phyloP scores from a whole-genome alignment of 2,329 filamentous ascomycete species.

The Penicillium sp. region DNA sequence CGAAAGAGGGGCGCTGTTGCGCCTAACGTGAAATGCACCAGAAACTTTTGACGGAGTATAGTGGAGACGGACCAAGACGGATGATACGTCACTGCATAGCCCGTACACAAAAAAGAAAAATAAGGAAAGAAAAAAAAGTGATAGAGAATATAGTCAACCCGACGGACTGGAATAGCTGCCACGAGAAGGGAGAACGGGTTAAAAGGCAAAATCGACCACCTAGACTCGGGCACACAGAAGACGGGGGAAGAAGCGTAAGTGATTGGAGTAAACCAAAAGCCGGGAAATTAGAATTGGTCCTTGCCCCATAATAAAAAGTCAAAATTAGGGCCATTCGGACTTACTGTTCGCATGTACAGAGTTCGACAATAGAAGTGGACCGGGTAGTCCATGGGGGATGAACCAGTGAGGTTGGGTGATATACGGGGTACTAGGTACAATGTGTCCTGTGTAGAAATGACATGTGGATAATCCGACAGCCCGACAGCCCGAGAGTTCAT shows the following conservation, averaged over 20 bases:
- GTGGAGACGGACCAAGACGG: slow-evolving; percentile 2
- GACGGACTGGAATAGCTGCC: neutral
- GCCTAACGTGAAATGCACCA: neutral
- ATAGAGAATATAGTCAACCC: slow-evolving; percentile 8
- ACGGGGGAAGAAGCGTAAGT: neutral
- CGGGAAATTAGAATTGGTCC: neutral
- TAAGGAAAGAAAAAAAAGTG: neutral
- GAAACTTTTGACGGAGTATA: slow-evolving; percentile 6
- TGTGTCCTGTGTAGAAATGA: neutral
- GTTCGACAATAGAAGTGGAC: slow-evolving; percentile 8
- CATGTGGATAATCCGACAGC: neutral
- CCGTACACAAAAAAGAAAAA: neutral
- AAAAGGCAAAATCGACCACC: neutral
- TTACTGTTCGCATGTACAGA: neutral
- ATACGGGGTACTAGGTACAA: neutral
- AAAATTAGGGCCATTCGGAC: neutral
- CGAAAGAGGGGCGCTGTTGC: slow-evolving; percentile 1
- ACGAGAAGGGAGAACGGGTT: neutral
- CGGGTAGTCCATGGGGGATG: neutral
- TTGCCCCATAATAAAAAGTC: neutral
- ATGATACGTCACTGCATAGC: slow-evolving; percentile 9
- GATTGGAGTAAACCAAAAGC: neutral
- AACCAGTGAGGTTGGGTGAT: neutral
- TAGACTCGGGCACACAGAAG: neutral
- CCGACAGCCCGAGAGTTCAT: neutral